A percentile compares a stretch with the other conserved stretches of the same genome.
phyloP scores from a whole-genome alignment of 208 protist genomes.

The Herpetomonas tarakana region DNA sequence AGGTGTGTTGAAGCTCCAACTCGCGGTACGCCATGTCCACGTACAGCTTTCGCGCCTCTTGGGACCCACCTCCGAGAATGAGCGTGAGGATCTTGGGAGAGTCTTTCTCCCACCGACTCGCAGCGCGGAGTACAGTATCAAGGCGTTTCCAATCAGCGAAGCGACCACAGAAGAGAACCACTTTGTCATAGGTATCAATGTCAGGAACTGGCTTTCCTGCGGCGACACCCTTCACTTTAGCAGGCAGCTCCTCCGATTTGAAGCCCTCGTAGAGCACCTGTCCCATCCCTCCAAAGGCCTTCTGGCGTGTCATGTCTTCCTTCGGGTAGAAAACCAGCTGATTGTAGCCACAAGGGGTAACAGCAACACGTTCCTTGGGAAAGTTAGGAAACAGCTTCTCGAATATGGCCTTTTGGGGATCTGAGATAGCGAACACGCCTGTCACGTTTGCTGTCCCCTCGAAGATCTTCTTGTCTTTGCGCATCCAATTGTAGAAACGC shows the following conservation, averaged over 20 bases:
- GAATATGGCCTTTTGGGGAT: conserved; percentile 62
- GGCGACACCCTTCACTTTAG: conserved; percentile 23
- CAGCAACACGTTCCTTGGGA: conserved; percentile 49
- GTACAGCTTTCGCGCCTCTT: conserved; percentile 47
- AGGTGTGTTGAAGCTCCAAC: conserved; percentile 55
- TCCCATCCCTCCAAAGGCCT: conserved; percentile 49
- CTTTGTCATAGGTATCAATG: conserved; percentile 50
- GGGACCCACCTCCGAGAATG: conserved; percentile 53
- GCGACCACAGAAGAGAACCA: conserved; percentile 71
- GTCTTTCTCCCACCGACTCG: conserved; percentile 55
- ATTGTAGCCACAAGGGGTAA: conserved; percentile 71
- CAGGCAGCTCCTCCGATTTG: conserved; percentile 22
- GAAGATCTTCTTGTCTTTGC: conserved; percentile 48
- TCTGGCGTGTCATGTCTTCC: conserved; percentile 51
- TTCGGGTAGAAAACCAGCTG: conserved; percentile 66
- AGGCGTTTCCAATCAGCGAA: conserved; percentile 81
- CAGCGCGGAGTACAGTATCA: conserved; percentile 57
- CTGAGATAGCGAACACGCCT: conserved; percentile 65
- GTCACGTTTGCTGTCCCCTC: conserved; percentile 40
- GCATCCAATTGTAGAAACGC: conserved; percentile 76
- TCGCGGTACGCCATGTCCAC: conserved; percentile 65
- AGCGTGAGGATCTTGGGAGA: conserved; percentile 47
- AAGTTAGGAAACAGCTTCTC: conserved; percentile 54
- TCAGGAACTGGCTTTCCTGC: conserved; percentile 35
- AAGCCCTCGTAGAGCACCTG: conserved; percentile 66